Percentiles rank a stretch among this genome's conserved stretches.
These are phyloP conservation scores for Saussurea involucrata DNA, from an alignment of 129 eudicot species.

Conservation along the genomic window DNA sequence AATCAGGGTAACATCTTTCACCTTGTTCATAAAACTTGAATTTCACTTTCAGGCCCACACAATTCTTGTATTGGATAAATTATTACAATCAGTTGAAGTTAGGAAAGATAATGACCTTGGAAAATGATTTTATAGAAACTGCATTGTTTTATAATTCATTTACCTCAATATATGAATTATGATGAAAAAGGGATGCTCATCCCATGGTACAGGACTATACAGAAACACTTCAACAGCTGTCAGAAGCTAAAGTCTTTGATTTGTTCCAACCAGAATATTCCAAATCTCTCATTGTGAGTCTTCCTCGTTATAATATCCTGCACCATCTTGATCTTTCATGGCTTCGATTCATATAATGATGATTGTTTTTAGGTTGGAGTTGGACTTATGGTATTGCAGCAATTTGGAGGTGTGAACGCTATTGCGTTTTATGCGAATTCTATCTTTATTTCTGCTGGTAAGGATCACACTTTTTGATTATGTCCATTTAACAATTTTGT, in stretches of 20 bases:
- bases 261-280: slow-evolving; percentile 70
- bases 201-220: slow-evolving; percentile 62
- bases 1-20: slow-evolving; percentile 50
- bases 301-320: not conserved
- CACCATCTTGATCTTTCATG: not conserved
- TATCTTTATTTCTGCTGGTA: slow-evolving; percentile 83
- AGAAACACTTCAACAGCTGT: slow-evolving; percentile 50
- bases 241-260: slow-evolving; percentile 45
- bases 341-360: not conserved
- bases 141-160: not conserved
- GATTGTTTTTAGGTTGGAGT: slow-evolving; percentile 61
- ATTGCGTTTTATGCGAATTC: slow-evolving; percentile 78
- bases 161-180: not conserved
- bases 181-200: not conserved
- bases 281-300: slow-evolving; percentile 65
- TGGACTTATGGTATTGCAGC: slow-evolving; percentile 86
- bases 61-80: not conserved
- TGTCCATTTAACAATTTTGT: not conserved
- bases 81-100: not conserved
- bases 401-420: slow-evolving; percentile 85
- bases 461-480: slow-evolving; percentile 10
- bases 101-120: not conserved
- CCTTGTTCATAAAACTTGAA: not conserved
- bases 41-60: not conserved
- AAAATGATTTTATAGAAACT: not conserved